Percentiles rank a stretch among this genome's conserved stretches.
These are phyloP conservation scores for Pholiota adiposa DNA, from an alignment of 1,284 basidiomycete genomes.

Conservation along the genomic window DNA sequence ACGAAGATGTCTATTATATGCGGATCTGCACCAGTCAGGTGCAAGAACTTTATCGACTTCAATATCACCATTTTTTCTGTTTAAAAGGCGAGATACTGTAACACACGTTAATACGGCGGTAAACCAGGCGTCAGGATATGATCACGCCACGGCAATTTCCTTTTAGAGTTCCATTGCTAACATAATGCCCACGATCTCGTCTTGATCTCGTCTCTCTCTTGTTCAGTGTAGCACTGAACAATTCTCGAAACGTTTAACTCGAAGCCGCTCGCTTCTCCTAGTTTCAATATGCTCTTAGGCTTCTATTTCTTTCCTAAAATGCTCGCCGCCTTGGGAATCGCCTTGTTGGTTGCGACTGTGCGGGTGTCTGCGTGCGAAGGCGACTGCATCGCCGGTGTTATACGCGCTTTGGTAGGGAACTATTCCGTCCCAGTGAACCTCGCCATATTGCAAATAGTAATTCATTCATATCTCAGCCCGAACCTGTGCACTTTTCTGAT, in stretches of 20 bases:
- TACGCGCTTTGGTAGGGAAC: slow-evolving; percentile 55
- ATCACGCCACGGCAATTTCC: slow-evolving; percentile 1
- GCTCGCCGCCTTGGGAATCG: neutral
- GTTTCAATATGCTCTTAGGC: neutral
- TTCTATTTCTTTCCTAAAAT: neutral
- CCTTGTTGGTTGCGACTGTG: slow-evolving; percentile 12
- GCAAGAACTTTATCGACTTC: no score
- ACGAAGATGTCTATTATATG: no score
- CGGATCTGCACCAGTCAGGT: no score
- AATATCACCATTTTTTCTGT: no score
- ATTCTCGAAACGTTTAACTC: neutral
- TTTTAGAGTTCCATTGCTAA: neutral
- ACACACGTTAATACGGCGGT: no score
- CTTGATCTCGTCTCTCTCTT: no score
- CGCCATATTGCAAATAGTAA: slow-evolving; percentile 45
- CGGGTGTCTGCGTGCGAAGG: slow-evolving; percentile 66
- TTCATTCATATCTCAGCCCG: slow-evolving; percentile 12
- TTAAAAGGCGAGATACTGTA: no score
- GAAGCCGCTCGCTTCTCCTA: neutral
- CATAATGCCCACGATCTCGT: neutral
- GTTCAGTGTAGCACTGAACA: neutral
- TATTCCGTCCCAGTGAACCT: slow-evolving; percentile 46
- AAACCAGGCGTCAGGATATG: neutral
- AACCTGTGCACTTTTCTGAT: neutral
- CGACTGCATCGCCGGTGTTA: slow-evolving; percentile 64